A percentile compares a stretch with the other conserved stretches of the same genome.
These are phyloP conservation scores for Ceratocystis variospora DNA, from an alignment of 2,329 filamentous ascomycete species.

Conservation along the genomic window DNA sequence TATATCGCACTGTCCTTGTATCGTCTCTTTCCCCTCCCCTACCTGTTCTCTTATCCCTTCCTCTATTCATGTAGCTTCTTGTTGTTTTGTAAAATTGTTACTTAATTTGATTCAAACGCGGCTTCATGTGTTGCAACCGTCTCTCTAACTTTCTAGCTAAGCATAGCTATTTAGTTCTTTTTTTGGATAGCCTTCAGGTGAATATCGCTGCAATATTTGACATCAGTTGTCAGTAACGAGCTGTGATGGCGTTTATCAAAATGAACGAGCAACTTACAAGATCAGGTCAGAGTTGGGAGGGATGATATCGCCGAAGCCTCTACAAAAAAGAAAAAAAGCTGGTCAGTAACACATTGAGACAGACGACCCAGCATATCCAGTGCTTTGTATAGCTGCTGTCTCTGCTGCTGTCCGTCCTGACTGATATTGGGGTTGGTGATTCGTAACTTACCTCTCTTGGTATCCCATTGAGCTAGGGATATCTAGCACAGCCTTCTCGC, in stretches of 20 bases:
- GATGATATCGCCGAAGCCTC: constrained; percentile 67
- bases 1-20: no score
- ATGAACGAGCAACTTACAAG: constrained; percentile 51
- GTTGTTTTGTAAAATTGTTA: no score
- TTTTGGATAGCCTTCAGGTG: constrained; percentile 51
- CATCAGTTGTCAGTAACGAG: constrained; percentile 15
- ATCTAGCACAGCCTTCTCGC: constrained; percentile 75
- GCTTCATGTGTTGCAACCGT: background rate
- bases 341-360: background rate
- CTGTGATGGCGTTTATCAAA: background rate
- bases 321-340: constrained; percentile 25
- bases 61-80: no score
- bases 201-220: constrained; percentile 42
- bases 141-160: no score
- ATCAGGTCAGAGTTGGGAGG: constrained; percentile 61
- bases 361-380: background rate
- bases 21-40: no score
- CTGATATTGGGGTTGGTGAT: background rate
- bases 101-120: background rate
- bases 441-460: constrained; percentile 41
- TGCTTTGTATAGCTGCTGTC: background rate
- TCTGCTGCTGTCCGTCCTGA: background rate
- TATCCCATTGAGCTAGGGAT: constrained; percentile 63
- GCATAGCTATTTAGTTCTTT: constrained; percentile 13
- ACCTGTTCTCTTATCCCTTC: no score